A percentile compares a stretch with the other conserved stretches of the same genome.
Evolutionary conservation across 768 basidiomycete species (phyloP).

Genomic region (Boletus eberwhitei): DNA sequence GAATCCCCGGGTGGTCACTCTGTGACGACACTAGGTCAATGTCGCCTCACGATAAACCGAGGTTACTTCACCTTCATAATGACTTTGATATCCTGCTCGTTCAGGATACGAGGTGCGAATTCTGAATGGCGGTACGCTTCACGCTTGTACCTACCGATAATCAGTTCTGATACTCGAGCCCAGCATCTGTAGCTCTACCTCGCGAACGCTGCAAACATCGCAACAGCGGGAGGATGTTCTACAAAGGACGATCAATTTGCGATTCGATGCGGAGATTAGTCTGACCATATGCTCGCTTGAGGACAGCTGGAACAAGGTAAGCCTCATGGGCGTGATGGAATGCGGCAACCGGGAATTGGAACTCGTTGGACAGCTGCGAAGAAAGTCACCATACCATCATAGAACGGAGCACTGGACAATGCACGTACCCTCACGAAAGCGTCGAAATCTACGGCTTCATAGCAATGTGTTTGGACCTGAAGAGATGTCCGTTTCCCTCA

Average conservation of each 20-base stretch:
- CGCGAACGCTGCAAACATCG: slow-evolving; percentile 64
- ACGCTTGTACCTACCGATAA: slow-evolving; percentile 46
- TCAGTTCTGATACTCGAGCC: neutral
- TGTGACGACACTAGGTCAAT: slow-evolving; percentile 21
- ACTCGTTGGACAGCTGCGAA: slow-evolving; percentile 69
- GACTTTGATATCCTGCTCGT: slow-evolving; percentile 47
- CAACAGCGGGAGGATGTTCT: slow-evolving; percentile 60
- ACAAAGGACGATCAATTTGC: neutral
- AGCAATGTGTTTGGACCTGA: slow-evolving; percentile 49
- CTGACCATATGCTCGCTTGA: slow-evolving; percentile 66
- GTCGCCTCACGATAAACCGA: neutral
- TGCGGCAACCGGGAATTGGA: slow-evolving; percentile 70
- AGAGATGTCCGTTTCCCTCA: neutral
- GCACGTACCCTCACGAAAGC: slow-evolving; percentile 56
- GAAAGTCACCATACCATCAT: neutral
- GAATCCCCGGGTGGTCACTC: slow-evolving; percentile 65
- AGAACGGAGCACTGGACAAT: neutral
- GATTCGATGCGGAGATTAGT: neutral
- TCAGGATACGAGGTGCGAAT: slow-evolving; percentile 52
- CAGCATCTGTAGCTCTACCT: slow-evolving; percentile 26
- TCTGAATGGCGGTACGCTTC: slow-evolving; percentile 56
- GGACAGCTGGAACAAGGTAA: slow-evolving; percentile 72
- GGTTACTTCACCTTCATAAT: slow-evolving; percentile 44
- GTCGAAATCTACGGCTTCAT: slow-evolving; percentile 70
- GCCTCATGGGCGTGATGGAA: slow-evolving; percentile 81